Conservation (phyloP, 345 rosid genomes). For the Euphorbia lathyris region DNA sequence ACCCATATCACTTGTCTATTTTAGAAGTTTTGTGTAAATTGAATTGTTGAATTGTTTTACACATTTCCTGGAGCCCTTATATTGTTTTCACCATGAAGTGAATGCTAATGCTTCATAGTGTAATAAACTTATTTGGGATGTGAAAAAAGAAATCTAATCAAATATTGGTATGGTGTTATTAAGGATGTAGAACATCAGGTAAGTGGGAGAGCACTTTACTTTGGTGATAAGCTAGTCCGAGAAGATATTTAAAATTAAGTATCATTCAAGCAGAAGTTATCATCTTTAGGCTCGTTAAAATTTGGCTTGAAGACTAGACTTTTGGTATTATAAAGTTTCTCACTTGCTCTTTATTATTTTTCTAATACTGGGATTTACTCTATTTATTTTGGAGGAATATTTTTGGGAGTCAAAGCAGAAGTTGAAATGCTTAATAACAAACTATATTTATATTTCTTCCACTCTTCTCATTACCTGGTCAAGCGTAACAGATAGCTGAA, state of each 20-base stretch:
- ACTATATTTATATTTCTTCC: neutral
- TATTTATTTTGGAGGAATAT: neutral
- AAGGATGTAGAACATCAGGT: neutral
- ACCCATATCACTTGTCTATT: neutral
- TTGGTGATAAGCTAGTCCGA: neutral
- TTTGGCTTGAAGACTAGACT: neutral
- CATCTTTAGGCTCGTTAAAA: neutral
- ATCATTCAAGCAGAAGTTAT: neutral
- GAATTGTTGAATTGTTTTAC: neutral
- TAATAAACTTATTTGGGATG: neutral
- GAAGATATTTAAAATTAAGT: neutral
- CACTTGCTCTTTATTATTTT: neutral
- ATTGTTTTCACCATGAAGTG: neutral
- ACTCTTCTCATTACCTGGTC: conserved; percentile 1
- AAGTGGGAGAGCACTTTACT: neutral
- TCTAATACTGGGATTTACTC: neutral
- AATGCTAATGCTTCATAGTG: too few species aligned
- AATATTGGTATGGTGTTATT: neutral
- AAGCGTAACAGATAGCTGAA: neutral
- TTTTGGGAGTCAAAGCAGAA: neutral
- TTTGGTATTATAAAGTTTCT: neutral
- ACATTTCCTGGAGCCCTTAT: neutral
- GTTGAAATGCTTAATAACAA: neutral
- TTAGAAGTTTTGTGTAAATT: neutral
- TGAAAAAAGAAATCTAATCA: neutral